Percentiles rank a stretch among this genome's conserved stretches.
Evolutionary conservation across 169 alveolate species (phyloP).

Genomic region (Ichthyophthirius multifiliis): DNA sequence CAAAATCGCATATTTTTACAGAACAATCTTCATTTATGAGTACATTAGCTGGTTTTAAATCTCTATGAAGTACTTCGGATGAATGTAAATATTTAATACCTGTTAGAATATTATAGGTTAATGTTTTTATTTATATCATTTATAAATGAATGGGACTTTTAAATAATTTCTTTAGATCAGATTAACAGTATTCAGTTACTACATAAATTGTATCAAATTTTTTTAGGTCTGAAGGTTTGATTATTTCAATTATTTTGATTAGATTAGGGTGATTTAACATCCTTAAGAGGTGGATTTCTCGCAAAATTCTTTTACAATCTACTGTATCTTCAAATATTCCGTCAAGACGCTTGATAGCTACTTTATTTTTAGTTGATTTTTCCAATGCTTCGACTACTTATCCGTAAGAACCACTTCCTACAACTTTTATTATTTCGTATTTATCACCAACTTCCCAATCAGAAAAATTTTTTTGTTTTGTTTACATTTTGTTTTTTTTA

Average conservation of each 20-base stretch:
- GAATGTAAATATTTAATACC: conserved; percentile 95
- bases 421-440: conserved; percentile 46
- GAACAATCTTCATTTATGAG: conserved; percentile 97
- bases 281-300: conserved; percentile 66
- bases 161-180: conserved; percentile 95
- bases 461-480: conserved; percentile 15
- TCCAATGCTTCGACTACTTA: conserved; percentile 57
- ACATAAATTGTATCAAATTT: conserved; percentile 90
- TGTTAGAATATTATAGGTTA: conserved; percentile 90
- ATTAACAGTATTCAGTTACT: conserved; percentile 97
- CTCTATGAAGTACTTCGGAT: conserved; percentile 97
- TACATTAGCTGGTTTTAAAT: conserved; percentile 97
- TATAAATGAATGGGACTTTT: conserved; percentile 92
- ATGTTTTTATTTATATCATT: conserved; percentile 91
- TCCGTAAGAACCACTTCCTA: conserved; percentile 77
- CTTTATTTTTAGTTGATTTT: conserved; percentile 46
- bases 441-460: conserved; percentile 41
- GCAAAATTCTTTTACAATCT: conserved; percentile 66
- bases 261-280: conserved; percentile 54
- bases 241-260: conserved; percentile 55
- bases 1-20: conserved; percentile 97
- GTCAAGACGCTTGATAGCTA: conserved; percentile 59
- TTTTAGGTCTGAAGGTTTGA: conserved; percentile 50
- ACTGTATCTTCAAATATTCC: conserved; percentile 64
- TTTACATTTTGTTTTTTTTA: background rate